Conservation (phyloP, 345 rosid species). For the Erucastrum elatum region DNA sequence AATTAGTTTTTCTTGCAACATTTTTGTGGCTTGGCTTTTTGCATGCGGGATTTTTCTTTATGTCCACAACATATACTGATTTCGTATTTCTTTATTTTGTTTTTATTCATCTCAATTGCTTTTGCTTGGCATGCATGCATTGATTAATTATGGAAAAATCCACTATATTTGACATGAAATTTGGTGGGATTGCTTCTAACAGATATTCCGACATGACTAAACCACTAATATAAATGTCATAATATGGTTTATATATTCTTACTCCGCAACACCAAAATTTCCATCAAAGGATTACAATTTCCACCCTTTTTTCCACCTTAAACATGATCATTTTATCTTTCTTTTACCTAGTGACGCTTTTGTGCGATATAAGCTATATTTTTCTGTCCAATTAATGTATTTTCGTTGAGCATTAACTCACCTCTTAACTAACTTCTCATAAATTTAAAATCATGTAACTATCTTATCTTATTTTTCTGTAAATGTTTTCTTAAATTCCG, state of each 20-base stretch:
- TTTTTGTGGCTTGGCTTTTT: constrained; percentile 36
- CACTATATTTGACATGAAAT: constrained; percentile 28
- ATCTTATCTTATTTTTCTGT: not conserved
- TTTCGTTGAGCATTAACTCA: constrained; percentile 9
- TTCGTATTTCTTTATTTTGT: not conserved
- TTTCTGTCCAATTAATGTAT: not conserved
- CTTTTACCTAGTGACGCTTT: constrained; percentile 20
- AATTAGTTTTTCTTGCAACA: constrained; percentile 16
- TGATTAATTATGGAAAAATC: constrained; percentile 26
- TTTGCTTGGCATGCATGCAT: constrained; percentile 42
- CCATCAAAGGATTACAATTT: constrained; percentile 7
- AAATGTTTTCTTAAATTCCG: not conserved
- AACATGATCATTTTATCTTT: constrained; percentile 26
- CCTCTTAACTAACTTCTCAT: not conserved
- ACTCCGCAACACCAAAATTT: constrained; percentile 7
- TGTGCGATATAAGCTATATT: not conserved
- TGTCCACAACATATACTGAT: constrained; percentile 31
- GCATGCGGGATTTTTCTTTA: constrained; percentile 37
- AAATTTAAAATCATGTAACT: not conserved
- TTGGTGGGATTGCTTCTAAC: constrained; percentile 26
- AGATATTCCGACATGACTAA: constrained; percentile 38
- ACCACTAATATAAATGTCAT: constrained; percentile 31
- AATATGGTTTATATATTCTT: constrained; percentile 13
- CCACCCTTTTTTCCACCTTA: constrained; percentile 34
- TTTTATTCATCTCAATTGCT: constrained; percentile 27